These are phyloP conservation scores for Cokeromyces recurvatus DNA, from an alignment of 371 early-diverging fungal species.

Conservation along the genomic window DNA sequence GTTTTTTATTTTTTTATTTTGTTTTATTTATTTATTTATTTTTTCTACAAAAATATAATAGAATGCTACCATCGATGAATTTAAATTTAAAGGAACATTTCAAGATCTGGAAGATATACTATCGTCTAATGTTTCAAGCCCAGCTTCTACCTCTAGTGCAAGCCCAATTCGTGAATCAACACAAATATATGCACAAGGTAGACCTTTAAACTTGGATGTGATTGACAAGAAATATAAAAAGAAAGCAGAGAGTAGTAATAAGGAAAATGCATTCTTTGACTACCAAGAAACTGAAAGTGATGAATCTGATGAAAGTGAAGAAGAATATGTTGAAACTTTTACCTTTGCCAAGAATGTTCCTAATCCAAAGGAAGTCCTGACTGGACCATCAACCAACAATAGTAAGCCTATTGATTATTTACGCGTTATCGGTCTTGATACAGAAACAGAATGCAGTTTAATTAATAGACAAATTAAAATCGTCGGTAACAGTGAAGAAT, in stretches of 20 bases:
- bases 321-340: constrained; percentile 18
- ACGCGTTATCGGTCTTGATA: constrained; percentile 18
- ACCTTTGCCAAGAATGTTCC: constrained; percentile 21
- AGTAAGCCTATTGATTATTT: constrained; percentile 15
- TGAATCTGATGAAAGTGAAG: constrained; percentile 9
- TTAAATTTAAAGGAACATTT: constrained; percentile 7
- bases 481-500: constrained; percentile 12
- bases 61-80: constrained; percentile 2
- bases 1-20: too few relatives aligned
- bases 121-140: background rate
- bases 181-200: too few relatives aligned
- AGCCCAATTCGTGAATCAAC: too few relatives aligned
- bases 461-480: constrained; percentile 14
- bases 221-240: too few relatives aligned
- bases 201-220: too few relatives aligned
- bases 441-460: constrained; percentile 20
- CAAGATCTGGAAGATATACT: constrained; percentile 2
- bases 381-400: constrained; percentile 4
- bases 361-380: constrained; percentile 15
- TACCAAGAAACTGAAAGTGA: constrained; percentile 20
- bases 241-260: too few relatives aligned
- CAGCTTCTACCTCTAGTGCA: background rate
- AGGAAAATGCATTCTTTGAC: too few relatives aligned
- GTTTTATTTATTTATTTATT: too few relatives aligned
- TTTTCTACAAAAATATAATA: too few relatives aligned